Base-by-base conservation (phyloP, 768 basidiomycete species). In the Termitomyces bulborhizus region DNA sequence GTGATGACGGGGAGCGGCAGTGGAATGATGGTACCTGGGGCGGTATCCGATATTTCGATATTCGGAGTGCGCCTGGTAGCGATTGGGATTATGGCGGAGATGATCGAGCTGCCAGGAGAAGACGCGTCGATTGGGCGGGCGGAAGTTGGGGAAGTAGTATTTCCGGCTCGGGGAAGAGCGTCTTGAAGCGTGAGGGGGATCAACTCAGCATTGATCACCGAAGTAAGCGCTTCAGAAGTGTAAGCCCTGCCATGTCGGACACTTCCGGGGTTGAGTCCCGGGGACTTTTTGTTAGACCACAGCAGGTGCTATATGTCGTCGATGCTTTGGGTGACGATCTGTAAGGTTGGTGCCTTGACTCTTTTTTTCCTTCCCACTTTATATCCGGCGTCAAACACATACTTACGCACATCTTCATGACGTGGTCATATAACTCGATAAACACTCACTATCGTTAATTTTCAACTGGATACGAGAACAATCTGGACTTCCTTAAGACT, bases 21-120 rank as follows among this genome's bases (percentile, higher is more conserved):
- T 94, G 92, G 92, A 80, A 90, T 64, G 91, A 95, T 61, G 93
- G 93, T 0, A 78, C 81, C 0, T 88, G 87, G 84, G 84, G 83
- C 29, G 93, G 92, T 0, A 73, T 92, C 43, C 80, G 84, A 26
- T 93, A 93, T 68, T 94, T 94, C 63, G 90, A 93, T 57, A 85
- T 92, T 58, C 81, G 81, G 3, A 68, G 68, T 13, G 62, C 69
- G 18, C 57, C 59, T 4, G 73, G 68, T 3, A 74, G 78, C 12
- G 86, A 85, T 60, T 89, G 83, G 80, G 86, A 85, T 55, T 83
- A 79, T 69, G 79, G 79, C 9, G 68, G 69, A 1, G 82, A 84
- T 32, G 75, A 78, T 52, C 67, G 79, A 4, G 74, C 74, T 4
- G 65, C 72, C 13, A 68, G 82, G 51, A 71, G 83, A 58, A 65